Percentiles rank a stretch among this genome's conserved stretches.
Evolutionary conservation across 1,139 yeast genomes (phyloP).

Genomic region (Yamadazyma buinensis): DNA sequence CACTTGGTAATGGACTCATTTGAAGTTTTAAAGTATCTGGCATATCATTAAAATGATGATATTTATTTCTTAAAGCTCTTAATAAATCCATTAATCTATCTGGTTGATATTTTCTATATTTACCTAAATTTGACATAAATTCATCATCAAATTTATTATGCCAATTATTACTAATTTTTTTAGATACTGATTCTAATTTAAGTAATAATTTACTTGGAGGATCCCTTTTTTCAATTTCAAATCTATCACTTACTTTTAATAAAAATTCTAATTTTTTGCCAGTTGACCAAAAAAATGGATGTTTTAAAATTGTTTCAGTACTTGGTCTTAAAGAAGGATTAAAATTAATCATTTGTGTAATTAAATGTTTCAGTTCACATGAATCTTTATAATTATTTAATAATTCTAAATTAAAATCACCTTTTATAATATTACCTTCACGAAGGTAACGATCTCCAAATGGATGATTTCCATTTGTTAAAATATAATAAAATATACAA

Average conservation of each 20-base stretch:
- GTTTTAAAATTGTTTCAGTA: constrained; percentile 63
- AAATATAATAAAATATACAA: constrained; percentile 84
- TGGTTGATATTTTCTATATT: constrained; percentile 82
- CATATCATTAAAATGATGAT: constrained; percentile 89
- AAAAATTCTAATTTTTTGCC: constrained; percentile 77
- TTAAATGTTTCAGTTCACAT: constrained; percentile 69
- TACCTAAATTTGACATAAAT: constrained; percentile 81
- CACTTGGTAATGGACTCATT: constrained; percentile 81
- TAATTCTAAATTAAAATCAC: constrained; percentile 52
- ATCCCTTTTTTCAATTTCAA: constrained; percentile 83
- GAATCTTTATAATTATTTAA: constrained; percentile 41
- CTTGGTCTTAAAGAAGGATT: constrained; percentile 75
- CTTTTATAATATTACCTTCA: constrained; percentile 83
- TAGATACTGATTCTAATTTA: constrained; percentile 56
- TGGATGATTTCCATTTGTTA: constrained; percentile 88
- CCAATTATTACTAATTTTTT: constrained; percentile 69
- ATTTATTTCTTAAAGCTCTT: constrained; percentile 86
- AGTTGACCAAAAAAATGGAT: constrained; percentile 86
- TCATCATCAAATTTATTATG: constrained; percentile 62
- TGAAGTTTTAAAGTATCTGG: constrained; percentile 56
- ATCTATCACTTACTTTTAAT: constrained; percentile 83
- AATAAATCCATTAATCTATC: constrained; percentile 77
- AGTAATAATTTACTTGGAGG: constrained; percentile 71
- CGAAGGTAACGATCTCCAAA: constrained; percentile 86
- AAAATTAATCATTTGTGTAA: constrained; percentile 63